Evolutionary conservation across 2,329 filamentous ascomycete genomes (phyloP), one percentile per base, ranked within the genome.

Genomic region (Fusarium bactridioides): DNA sequence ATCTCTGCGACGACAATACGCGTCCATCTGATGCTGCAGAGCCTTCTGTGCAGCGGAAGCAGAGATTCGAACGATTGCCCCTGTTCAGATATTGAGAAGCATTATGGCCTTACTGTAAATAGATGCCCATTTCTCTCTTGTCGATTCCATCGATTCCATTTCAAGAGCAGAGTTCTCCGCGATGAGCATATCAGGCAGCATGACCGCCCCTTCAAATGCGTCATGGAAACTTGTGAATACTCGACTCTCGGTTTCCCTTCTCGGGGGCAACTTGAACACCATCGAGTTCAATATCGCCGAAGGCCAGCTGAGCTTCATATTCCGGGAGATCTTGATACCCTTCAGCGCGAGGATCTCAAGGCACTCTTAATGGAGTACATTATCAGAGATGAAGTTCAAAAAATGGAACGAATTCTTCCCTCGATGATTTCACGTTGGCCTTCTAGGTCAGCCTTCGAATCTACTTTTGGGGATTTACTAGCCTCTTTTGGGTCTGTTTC

Each of bases 401-500:
- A 19, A 25, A 10, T 56, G 16, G 21, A 18, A 56, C 15, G 11
- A 1, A 43, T 56, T 33, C 38, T 56, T 19, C 27, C 38, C 4
- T 29, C 13, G 4, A 3, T 27, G 4, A 8, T 11, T 16, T 3
- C 25, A 47, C 9, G 25, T 11, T 47, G 19, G 44, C 7, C 13
- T 16, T n/a, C 4, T 4, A 0, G 9, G 0, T 3, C 9, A 8
- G 19, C 0, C 1, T 11, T n/a, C 19, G 0, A 0, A 16, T 16
- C 19, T 29, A 16, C 25, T 2, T 11, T 47, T 3, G 13, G 0
- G 4, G 10, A 3, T 1, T n/a, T 47, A 1, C 3, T 56, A n/a
- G 21, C 3, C 5, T 41, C 53, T 1, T 3, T 21, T 29, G 53
- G 27, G 21, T 56, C 53, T 6, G 53, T 25, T 5, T 16, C 25